These are phyloP conservation scores for Hypomyces perniciosus DNA, from an alignment of 2,329 filamentous ascomycete species.

Conservation along the genomic window DNA sequence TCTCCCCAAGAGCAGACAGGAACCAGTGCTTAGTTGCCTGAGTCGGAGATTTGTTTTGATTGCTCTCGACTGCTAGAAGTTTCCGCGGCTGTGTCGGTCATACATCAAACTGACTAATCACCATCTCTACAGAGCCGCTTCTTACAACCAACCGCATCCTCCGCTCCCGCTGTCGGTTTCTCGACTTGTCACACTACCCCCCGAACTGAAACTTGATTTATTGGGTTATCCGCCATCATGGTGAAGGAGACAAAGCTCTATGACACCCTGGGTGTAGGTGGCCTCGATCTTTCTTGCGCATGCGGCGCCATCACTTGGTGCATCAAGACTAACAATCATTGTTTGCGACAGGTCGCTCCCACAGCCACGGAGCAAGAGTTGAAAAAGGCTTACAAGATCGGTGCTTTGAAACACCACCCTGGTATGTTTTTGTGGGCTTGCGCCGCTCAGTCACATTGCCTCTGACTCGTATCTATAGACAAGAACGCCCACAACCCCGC, in stretches of 20 bases:
- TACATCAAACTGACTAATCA: constrained; percentile 6
- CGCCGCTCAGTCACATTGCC: background rate
- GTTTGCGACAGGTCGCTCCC: constrained; percentile 58
- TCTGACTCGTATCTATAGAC: constrained; percentile 48
- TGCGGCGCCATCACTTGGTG: background rate
- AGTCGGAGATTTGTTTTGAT: no score
- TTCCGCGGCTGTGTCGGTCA: background rate
- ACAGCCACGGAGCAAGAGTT: constrained; percentile 78
- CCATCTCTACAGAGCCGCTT: constrained; percentile 4
- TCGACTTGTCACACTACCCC: constrained; percentile 7
- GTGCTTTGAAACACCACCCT: constrained; percentile 78
- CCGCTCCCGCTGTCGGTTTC: constrained; percentile 3
- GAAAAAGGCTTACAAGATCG: constrained; percentile 84
- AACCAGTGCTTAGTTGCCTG: no score
- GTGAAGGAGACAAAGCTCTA: constrained; percentile 76
- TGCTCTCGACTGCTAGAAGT: background rate
- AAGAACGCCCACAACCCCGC: constrained; percentile 94
- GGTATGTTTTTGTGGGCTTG: constrained; percentile 46
- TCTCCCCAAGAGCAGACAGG: no score
- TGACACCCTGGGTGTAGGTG: constrained; percentile 68
- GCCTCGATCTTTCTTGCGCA: background rate
- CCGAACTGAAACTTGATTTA: background rate
- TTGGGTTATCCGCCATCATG: constrained; percentile 46
- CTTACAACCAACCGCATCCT: background rate
- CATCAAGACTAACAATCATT: constrained; percentile 15